Evolutionary conservation across 2,329 filamentous ascomycete species (phyloP), one percentile per base, ranked within the genome.

Genomic region (Aureobasidium sp.): DNA sequence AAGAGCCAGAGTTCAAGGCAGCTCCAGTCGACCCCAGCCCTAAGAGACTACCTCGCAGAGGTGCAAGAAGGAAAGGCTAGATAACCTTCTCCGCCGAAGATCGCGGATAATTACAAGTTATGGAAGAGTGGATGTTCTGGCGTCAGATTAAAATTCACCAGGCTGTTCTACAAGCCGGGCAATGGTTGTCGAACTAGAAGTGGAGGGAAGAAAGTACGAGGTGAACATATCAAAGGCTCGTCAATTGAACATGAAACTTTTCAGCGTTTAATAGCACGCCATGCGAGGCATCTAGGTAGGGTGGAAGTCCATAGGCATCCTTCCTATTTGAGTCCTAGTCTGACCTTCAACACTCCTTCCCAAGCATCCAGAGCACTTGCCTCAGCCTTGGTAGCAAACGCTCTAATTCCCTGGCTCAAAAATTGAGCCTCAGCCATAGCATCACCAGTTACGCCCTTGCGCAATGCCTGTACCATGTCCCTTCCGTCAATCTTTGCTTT

Each of bases 401-500:
- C 26, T 27, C 55, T 39, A 2, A 63, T 27, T 5, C 62, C 53
- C 24, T 60, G 43, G 6, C 56, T 47, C 62, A 53, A 39, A 3
- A 43, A 29, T 17, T 55, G 39, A 32, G 55, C 48, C 20, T 59
- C 55, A 12, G 37, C 36, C 17, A 63, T 44, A 12, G 62, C 62
- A 36, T 52, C 55, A 9, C 62, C 62, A 10, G 48, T 50, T 7
- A 15, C 39, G 8, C 62, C 56, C 15, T 59, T 41, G 13, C 55
- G 44, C 50, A 69, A 64, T 24, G 20, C 43, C 20, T 61, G 63
- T 24, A 63, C 44, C 4, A 70, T 62, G 0, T 59, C 61, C 24
- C 36, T 41, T 2, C 29, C 64, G n/a, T 61, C 67, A 27, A 67
- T 47, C 8, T 53, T 37, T 12, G 62, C 61, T 26, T 63, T 61